These are phyloP conservation scores for Gardenia jasminoides DNA, from an alignment of 257 asterid genomes.

Conservation along the genomic window DNA sequence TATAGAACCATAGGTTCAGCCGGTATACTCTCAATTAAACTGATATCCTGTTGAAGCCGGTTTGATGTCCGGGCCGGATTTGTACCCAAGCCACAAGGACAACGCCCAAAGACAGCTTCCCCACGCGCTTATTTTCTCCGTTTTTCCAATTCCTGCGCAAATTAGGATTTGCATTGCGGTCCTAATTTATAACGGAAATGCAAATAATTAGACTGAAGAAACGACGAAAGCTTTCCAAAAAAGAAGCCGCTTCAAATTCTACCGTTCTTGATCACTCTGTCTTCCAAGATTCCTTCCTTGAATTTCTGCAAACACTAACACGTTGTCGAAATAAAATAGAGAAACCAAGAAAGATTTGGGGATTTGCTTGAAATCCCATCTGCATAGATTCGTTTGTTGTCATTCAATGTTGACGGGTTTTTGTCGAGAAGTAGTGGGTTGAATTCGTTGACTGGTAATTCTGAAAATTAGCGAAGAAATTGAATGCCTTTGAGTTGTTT, in stretches of 20 bases:
- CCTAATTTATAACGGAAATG: neutral
- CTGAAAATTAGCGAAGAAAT: neutral
- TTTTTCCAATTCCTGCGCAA: neutral
- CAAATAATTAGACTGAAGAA: neutral
- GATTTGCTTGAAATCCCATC: neutral
- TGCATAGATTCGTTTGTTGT: too few relatives aligned
- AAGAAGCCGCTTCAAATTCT: neutral
- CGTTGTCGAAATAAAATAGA: neutral
- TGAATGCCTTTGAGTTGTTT: constrained; percentile 1
- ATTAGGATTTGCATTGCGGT: too few relatives aligned
- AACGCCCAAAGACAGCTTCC: neutral
- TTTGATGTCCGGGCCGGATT: too few relatives aligned
- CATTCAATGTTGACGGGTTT: neutral
- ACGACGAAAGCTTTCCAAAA: neutral
- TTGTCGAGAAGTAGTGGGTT: neutral
- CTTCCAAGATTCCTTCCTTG: neutral
- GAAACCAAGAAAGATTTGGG: neutral
- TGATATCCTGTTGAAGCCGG: too few relatives aligned
- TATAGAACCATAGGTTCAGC: too few relatives aligned
- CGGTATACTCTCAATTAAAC: too few relatives aligned
- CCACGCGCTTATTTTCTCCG: neutral
- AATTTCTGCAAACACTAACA: neutral
- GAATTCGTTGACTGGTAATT: neutral
- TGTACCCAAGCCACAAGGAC: too few relatives aligned
- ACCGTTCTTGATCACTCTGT: neutral